Conservation (phyloP, 495 filamentous ascomycete genomes). For the Trichoderma parareesei region DNA sequence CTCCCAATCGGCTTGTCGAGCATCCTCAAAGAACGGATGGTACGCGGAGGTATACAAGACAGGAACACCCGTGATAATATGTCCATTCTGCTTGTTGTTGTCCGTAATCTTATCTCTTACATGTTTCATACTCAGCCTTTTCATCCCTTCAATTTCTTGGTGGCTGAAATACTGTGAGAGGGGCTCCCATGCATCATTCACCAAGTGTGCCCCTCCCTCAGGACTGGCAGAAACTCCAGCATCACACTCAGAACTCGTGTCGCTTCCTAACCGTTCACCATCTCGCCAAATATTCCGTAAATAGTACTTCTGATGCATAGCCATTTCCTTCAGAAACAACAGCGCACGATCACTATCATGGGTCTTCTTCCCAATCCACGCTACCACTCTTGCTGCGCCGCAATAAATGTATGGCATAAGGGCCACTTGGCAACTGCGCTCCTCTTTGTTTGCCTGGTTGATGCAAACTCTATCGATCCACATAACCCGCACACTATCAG, state of each 20-base stretch:
- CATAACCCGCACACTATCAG: not conserved
- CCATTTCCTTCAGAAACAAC: not conserved
- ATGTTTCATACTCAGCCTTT: not conserved
- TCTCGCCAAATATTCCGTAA: not conserved
- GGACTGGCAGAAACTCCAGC: not conserved
- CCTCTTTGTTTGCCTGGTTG: not conserved
- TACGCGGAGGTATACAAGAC: not conserved
- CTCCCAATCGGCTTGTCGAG: not conserved
- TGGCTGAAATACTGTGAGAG: not conserved
- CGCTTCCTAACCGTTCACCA: not conserved
- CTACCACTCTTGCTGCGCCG: not conserved
- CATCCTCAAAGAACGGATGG: not conserved
- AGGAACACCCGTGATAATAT: not conserved
- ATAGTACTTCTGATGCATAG: not conserved
- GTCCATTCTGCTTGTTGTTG: not conserved
- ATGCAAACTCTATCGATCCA: not conserved
- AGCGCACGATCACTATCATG: not conserved
- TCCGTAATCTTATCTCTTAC: not conserved
- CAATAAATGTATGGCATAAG: not conserved
- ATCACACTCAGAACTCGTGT: not conserved
- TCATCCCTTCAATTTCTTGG: not conserved
- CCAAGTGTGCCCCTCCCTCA: not conserved
- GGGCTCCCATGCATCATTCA: not conserved
- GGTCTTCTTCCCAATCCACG: not conserved
- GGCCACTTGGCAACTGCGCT: not conserved